A percentile compares a stretch with the other conserved stretches of the same genome.
phyloP scores from a whole-genome alignment of 83 land plant genomes.

The Diphasiastrum complanatum region DNA sequence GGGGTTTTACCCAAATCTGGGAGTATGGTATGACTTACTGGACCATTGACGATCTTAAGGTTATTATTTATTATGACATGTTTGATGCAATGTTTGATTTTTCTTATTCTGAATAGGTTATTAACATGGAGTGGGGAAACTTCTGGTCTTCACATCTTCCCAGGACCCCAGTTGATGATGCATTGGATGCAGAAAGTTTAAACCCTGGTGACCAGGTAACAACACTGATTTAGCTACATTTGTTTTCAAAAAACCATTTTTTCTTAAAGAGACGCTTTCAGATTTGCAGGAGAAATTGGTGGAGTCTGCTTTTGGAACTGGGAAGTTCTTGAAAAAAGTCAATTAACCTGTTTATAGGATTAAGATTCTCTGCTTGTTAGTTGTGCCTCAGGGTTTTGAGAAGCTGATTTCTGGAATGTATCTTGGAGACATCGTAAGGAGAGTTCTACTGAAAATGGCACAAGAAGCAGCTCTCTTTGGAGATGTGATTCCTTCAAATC shows the following conservation, averaged over 20 bases:
- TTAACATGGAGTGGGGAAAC: too few species aligned
- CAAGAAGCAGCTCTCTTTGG: constrained; percentile 74
- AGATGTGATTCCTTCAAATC: constrained; percentile 51
- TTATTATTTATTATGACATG: neutral
- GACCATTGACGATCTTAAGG: neutral
- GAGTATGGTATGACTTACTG: neutral
- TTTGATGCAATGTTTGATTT: neutral
- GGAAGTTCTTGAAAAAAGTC: neutral
- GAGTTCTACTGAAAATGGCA: constrained; percentile 63
- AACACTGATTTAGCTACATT: neutral
- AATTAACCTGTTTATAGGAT: neutral
- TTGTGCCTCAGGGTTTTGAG: constrained; percentile 63
- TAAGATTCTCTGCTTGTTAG: neutral
- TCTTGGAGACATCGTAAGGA: constrained; percentile 81
- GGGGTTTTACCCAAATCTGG: neutral
- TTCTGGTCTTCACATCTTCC: constrained; percentile 1
- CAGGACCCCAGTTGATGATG: neutral
- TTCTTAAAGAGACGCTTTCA: neutral
- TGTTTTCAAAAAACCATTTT: neutral
- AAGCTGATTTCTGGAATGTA: constrained; percentile 92
- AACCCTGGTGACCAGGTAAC: constrained; percentile 74
- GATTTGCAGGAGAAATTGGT: neutral
- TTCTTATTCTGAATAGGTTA: constrained; percentile 1
- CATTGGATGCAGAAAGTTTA: neutral
- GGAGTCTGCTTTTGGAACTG: neutral